Evolutionary conservation across 345 rosid species (phyloP).

Genomic region (Populus ilicifolia): DNA sequence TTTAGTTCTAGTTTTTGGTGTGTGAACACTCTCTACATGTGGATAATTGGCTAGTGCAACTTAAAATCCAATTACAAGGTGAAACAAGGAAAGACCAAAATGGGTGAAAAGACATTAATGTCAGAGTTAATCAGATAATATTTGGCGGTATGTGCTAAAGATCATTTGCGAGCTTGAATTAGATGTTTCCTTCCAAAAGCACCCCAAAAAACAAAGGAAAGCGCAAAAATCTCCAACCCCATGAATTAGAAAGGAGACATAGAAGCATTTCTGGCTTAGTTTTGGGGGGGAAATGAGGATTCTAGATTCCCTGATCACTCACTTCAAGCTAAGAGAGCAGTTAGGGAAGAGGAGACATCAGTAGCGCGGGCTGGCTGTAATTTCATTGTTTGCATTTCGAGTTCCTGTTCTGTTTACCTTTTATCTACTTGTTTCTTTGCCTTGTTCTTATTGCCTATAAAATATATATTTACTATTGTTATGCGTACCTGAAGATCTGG

Average conservation of each 20-base stretch:
- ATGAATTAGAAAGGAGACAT: neutral
- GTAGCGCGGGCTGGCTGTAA: slow-evolving; percentile 7
- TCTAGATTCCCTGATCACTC: slow-evolving; percentile 24
- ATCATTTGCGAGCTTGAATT: slow-evolving; percentile 5
- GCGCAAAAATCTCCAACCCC: slow-evolving; percentile 7
- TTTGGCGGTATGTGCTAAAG: no score
- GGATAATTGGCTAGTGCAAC: no score
- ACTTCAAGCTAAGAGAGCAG: slow-evolving; percentile 37
- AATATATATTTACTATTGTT: no score
- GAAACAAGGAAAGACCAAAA: no score
- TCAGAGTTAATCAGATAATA: no score
- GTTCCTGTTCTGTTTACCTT: slow-evolving; percentile 35
- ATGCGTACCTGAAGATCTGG: neutral
- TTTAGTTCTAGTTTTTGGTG: no score
- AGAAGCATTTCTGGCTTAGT: slow-evolving; percentile 17
- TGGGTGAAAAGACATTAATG: no score
- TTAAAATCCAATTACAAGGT: no score
- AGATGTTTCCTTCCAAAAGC: slow-evolving; percentile 21
- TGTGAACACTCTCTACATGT: no score
- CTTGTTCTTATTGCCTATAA: slow-evolving; percentile 2
- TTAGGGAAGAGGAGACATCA: slow-evolving; percentile 3
- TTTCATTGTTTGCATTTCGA: slow-evolving; percentile 35
- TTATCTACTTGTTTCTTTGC: slow-evolving; percentile 31
- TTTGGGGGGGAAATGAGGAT: slow-evolving; percentile 3
- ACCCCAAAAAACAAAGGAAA: slow-evolving; percentile 16